Evolutionary conservation across 2,329 filamentous ascomycete species (phyloP).

Genomic region (Colletotrichum scovillei): DNA sequence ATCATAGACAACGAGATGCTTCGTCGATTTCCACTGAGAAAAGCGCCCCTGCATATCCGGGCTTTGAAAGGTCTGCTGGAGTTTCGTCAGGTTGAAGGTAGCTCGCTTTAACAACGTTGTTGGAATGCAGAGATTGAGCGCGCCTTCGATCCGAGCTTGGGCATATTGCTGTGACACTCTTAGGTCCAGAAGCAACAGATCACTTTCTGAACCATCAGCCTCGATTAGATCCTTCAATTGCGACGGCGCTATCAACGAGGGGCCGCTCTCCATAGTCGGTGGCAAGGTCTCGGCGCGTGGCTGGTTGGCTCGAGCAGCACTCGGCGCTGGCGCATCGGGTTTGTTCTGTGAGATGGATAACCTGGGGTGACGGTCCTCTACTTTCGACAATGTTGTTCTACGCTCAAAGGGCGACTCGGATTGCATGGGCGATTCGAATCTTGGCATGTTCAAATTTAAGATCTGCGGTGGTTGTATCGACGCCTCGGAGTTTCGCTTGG

Average conservation of each 20-base stretch:
- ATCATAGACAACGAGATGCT: slow-evolving; percentile 90
- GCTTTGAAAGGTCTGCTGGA: slow-evolving; percentile 86
- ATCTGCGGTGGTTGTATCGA: slow-evolving; percentile 54
- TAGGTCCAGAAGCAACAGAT: slow-evolving; percentile 82
- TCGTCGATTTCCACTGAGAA: slow-evolving; percentile 78
- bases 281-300: slow-evolving; percentile 66
- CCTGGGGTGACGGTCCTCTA: slow-evolving; percentile 64
- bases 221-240: slow-evolving; percentile 69
- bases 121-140: slow-evolving; percentile 93
- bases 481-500: slow-evolving; percentile 63
- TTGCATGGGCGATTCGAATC: slow-evolving; percentile 52
- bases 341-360: slow-evolving; percentile 64
- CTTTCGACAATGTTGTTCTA: slow-evolving; percentile 49
- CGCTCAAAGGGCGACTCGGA: slow-evolving; percentile 47
- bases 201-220: slow-evolving; percentile 46
- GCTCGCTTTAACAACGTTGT: slow-evolving; percentile 92
- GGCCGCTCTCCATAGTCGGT: slow-evolving; percentile 56
- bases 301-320: slow-evolving; percentile 20
- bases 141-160: slow-evolving; percentile 78
- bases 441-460: slow-evolving; percentile 50
- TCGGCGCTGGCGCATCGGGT: slow-evolving; percentile 52
- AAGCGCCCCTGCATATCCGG: slow-evolving; percentile 79
- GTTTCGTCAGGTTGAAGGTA: slow-evolving; percentile 88
- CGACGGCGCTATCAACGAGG: slow-evolving; percentile 63
- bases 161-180: slow-evolving; percentile 87